These are phyloP conservation scores for Debaryomyces sp. DNA, from an alignment of 1,139 yeast species.

Conservation along the genomic window DNA sequence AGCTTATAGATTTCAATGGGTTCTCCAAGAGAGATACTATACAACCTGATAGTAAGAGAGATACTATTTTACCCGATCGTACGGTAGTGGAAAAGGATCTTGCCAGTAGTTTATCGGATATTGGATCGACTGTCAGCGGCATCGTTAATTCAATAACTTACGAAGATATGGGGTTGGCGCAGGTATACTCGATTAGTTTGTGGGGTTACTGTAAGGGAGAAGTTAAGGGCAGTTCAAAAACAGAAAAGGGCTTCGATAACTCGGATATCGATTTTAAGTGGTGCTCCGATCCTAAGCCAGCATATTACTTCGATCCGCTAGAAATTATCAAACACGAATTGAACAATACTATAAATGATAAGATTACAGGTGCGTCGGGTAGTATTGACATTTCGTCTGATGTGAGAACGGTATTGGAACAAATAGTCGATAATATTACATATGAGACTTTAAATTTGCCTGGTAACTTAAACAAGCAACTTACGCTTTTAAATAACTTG, in stretches of 20 bases:
- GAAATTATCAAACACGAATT: constrained; percentile 47
- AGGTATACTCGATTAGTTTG: constrained; percentile 63
- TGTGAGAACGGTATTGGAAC: constrained; percentile 27
- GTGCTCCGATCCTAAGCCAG: constrained; percentile 56
- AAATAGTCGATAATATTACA: constrained; percentile 28
- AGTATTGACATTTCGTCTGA: constrained; percentile 10
- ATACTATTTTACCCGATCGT: background rate
- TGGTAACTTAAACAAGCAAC: constrained; percentile 34
- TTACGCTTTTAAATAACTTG: constrained; percentile 33
- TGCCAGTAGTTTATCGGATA: background rate
- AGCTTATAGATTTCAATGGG: constrained; percentile 25
- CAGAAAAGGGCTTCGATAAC: constrained; percentile 30
- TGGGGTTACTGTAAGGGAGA: constrained; percentile 78
- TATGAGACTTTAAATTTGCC: constrained; percentile 40
- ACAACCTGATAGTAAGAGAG: constrained; percentile 11
- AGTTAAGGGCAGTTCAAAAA: constrained; percentile 16
- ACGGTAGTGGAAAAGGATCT: constrained; percentile 3
- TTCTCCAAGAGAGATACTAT: constrained; percentile 12
- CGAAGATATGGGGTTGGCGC: constrained; percentile 53
- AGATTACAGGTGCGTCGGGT: constrained; percentile 26
- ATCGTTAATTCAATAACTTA: constrained; percentile 21
- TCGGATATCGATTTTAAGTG: constrained; percentile 48
- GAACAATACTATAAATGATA: constrained; percentile 29
- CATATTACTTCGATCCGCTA: constrained; percentile 56
- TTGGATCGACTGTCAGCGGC: background rate